These are phyloP conservation scores for Sarocladium brachiariae DNA, from an alignment of 2,329 filamentous ascomycete genomes.

Conservation along the genomic window DNA sequence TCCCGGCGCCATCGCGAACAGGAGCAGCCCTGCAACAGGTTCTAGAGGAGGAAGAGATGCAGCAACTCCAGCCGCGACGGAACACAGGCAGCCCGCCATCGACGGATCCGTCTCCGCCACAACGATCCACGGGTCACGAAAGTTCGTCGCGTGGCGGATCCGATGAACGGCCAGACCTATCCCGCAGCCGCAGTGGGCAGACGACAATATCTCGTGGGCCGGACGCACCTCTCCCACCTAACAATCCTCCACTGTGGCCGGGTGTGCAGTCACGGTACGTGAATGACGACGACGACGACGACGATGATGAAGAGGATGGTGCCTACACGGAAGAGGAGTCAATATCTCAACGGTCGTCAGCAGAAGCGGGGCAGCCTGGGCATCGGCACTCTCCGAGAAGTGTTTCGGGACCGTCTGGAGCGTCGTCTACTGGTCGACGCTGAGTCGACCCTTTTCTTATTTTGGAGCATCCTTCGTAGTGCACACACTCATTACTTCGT, in stretches of 20 bases:
- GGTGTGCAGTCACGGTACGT: constrained; percentile 27
- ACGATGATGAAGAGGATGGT: constrained; percentile 23
- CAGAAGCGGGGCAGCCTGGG: constrained; percentile 14
- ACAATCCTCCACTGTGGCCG: constrained; percentile 36
- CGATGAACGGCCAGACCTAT: background rate
- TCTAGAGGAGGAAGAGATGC: constrained; percentile 43
- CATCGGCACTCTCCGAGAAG: constrained; percentile 20
- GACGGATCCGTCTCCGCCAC: background rate
- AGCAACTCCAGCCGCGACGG: constrained; percentile 9
- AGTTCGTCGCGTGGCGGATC: background rate
- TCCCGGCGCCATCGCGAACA: constrained; percentile 54
- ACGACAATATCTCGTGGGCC: constrained; percentile 12
- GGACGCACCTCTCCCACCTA: constrained; percentile 22
- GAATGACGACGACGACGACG: constrained; percentile 28
- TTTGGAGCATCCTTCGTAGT: background rate
- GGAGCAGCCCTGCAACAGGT: constrained; percentile 50
- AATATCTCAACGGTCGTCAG: constrained; percentile 22
- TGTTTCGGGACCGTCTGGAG: constrained; percentile 14
- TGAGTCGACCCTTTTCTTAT: background rate
- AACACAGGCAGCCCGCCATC: constrained; percentile 17
- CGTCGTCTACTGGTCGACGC: constrained; percentile 9
- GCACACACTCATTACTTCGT: background rate
- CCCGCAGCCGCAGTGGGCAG: constrained; percentile 18
- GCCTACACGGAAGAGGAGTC: constrained; percentile 23
- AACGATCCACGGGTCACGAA: background rate